Percentiles rank a stretch among this genome's conserved stretches.
Conservation (phyloP, 345 rosid genomes). For the Syzygium jambos region DNA sequence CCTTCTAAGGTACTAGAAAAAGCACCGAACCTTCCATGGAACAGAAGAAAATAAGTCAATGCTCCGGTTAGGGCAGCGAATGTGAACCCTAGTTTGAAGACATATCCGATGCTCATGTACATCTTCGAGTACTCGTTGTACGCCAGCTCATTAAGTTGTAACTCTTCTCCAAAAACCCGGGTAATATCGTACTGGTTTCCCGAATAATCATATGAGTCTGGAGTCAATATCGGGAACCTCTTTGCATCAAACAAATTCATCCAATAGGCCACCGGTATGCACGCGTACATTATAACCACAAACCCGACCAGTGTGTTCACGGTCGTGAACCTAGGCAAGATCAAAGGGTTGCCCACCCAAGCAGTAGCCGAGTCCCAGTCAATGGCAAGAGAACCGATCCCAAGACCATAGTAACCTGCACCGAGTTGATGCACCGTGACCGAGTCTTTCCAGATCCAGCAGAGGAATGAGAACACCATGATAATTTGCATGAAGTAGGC, state of each 20-base stretch:
- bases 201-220: neutral
- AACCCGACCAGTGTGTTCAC: slow-evolving; percentile 2
- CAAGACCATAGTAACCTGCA: slow-evolving; percentile 29
- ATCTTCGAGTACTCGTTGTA: neutral
- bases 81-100: neutral
- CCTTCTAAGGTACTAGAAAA: neutral
- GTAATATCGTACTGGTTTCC: neutral
- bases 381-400: slow-evolving; percentile 35
- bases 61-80: neutral
- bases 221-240: slow-evolving; percentile 1
- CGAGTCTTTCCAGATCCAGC: slow-evolving; percentile 25
- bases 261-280: slow-evolving; percentile 1
- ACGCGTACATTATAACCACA: neutral
- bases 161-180: neutral
- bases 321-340: slow-evolving; percentile 24
- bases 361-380: slow-evolving; percentile 32
- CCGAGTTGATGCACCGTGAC: slow-evolving; percentile 22
- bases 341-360: slow-evolving; percentile 34
- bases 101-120: neutral
- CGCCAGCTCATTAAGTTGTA: neutral
- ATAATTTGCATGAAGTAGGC: slow-evolving; percentile 21
- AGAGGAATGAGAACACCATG: slow-evolving; percentile 12
- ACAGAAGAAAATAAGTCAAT: neutral
- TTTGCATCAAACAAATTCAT: neutral
- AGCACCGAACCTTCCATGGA: neutral